Conservation (phyloP, 2,329 filamentous ascomycete species). For the Aaosphaeria arxii region DNA sequence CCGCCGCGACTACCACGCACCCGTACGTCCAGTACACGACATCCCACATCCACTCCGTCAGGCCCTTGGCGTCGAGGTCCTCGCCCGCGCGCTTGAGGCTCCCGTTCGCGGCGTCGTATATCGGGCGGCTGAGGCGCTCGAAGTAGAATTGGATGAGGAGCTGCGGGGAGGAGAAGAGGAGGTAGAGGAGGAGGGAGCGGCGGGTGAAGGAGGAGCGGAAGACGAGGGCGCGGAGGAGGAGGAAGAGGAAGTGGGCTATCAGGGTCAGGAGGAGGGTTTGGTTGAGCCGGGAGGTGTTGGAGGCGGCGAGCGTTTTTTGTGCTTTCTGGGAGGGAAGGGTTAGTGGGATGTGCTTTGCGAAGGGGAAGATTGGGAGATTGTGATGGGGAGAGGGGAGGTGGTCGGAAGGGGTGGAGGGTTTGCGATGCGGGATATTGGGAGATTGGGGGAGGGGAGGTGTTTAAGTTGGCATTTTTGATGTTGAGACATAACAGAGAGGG, state of each 20-base stretch:
- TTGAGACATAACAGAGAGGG: too few species aligned
- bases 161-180: conserved; percentile 69
- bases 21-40: conserved; percentile 92
- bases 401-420: background rate
- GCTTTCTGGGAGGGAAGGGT: conserved; percentile 42
- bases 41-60: conserved; percentile 99
- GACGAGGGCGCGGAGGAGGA: conserved; percentile 65
- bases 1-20: conserved; percentile 65
- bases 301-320: conserved; percentile 64
- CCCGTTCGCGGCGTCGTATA: conserved; percentile 54
- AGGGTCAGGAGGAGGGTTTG: conserved; percentile 78
- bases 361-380: background rate
- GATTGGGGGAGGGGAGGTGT: too few species aligned
- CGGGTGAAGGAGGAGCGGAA: conserved; percentile 56
- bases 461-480: too few species aligned
- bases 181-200: conserved; percentile 60
- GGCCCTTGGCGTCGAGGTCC: conserved; percentile 78
- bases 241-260: conserved; percentile 69
- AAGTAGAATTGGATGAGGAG: conserved; percentile 81
- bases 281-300: conserved; percentile 74
- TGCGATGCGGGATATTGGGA: too few species aligned
- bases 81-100: conserved; percentile 77
- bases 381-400: background rate
- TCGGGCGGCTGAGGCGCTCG: conserved; percentile 79
- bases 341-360: background rate